Evolutionary conservation across 306 rosid species (phyloP), one percentile per base, ranked within the genome.

Genomic region (Gleditsia sinensis): DNA sequence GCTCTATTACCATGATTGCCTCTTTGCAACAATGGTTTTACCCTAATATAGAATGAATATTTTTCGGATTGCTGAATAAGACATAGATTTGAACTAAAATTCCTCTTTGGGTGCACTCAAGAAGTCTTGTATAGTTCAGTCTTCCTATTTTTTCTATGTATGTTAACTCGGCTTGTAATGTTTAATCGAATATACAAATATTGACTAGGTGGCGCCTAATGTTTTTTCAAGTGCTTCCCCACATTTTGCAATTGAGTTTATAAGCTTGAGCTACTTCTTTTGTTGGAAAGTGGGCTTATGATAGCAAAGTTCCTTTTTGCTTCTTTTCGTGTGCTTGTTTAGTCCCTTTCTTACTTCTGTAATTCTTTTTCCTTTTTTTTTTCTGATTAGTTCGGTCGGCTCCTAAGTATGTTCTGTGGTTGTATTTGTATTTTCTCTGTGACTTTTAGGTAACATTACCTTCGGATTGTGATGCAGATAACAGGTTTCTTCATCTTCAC

Each of bases 401-500:
- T 48, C 21, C 7, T 16, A 49, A 51, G 8, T 4, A 37, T 23
- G n/a, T n/a, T 36, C 43, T 17, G 24, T 51, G 25, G 43, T 12
- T 80, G 14, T 30, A 28, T 67, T 23, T 66, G n/a, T 39, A 66
- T 71, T 12, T 17, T 64, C 34, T 40, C 33, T 0, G 19, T 9
- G 69, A 42, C 67, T 14, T 57, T 64, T 59, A 36, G 49, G 57
- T 39, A 46, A 69, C 43, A 23, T n/a, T 64, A 62, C 51, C 32
- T 57, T 30, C 79, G 32, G 17, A 57, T 79, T 82, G 14, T 80
- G 82, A 70, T 87, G 96, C 98, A 92, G 98, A 92, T 90, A 97
- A 76, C 88, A 12, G 98, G 98, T 24, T 94, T 94, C 91, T 87
- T 91, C 71, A 3, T 91, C 71, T 89, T 94, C 87, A 84, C 96